Evolutionary conservation across 2,329 filamentous ascomycete species (phyloP).

Genomic region (Didymellaceae sp.): DNA sequence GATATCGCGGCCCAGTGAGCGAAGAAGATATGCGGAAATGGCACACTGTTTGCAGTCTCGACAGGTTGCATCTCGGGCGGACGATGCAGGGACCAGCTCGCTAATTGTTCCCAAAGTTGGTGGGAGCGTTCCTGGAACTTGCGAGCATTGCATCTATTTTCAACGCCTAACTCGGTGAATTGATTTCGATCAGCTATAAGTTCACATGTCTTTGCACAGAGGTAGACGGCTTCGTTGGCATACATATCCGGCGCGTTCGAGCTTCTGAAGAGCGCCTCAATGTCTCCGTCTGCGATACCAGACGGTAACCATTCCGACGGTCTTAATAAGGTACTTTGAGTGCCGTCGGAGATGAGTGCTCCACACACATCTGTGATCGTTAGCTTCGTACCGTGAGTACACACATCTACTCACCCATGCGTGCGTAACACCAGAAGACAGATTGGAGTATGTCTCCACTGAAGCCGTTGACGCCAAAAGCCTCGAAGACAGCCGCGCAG

Average conservation of each 20-base stretch:
- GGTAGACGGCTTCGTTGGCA: slow-evolving; percentile 59
- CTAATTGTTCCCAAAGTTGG: slow-evolving; percentile 58
- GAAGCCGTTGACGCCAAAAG: slow-evolving; percentile 60
- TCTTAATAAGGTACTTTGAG: slow-evolving; percentile 58
- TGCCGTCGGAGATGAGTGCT: slow-evolving; percentile 57
- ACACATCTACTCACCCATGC: slow-evolving; percentile 51
- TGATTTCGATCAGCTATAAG: slow-evolving; percentile 59
- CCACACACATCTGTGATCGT: slow-evolving; percentile 54
- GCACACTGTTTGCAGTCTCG: slow-evolving; percentile 51
- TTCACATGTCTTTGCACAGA: slow-evolving; percentile 56
- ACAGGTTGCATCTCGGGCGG: slow-evolving; percentile 58
- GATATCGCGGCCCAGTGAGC: slow-evolving; percentile 63
- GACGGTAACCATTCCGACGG: slow-evolving; percentile 55
- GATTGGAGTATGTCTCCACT: slow-evolving; percentile 58
- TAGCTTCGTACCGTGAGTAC: not conserved
- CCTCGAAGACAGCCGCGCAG: slow-evolving; percentile 59
- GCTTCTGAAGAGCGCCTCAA: slow-evolving; percentile 45
- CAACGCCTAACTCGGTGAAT: slow-evolving; percentile 56
- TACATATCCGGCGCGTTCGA: slow-evolving; percentile 54
- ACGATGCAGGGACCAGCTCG: slow-evolving; percentile 56
- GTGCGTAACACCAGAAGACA: slow-evolving; percentile 62
- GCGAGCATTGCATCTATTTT: slow-evolving; percentile 53
- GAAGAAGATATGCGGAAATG: slow-evolving; percentile 62
- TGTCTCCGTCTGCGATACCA: slow-evolving; percentile 24
- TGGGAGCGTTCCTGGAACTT: slow-evolving; percentile 56